Evolutionary conservation across 1,139 yeast genomes (phyloP), one percentile per base, ranked within the genome.

Genomic region (Lodderomyces theae): DNA sequence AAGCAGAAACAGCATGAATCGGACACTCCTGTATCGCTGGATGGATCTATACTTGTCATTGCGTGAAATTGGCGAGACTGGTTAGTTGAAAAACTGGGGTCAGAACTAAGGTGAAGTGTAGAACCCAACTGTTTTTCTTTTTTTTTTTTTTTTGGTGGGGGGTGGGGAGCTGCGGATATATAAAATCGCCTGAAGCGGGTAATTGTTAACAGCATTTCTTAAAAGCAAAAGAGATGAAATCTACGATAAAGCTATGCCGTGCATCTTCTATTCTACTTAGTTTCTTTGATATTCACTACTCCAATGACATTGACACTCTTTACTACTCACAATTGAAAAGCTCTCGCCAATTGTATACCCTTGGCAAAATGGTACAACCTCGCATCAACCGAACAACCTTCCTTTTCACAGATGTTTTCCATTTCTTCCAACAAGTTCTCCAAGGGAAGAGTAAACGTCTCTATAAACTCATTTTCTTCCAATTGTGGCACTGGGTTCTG

Each of bases 391-490:
- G 77, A 76, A 58, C 80, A 87, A 0, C 95, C 96, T 58, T 85
- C 75, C 3, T 60, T 54, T 25, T 69, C 46, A 43, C 61, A 75
- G 16, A 89, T 61, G 26, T 66, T 57, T 12, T 65, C 64, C 57
- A 90, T 60, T 30, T 69, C 74, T 16, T 68, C 70, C n/a, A 82
- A 77, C 42, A 90, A 74, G 21, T 68, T 60, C 13, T 65, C 61
- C 48, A 89, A 58, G 7, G 90, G 88, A 31, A 88, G 81, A 8
- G 63, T 70, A 54, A 89, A 85, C 10, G 87, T 81, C 51, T 88
- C 96, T 41, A 90, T 90, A 56, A 82, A 89, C 64, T 90, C 97
- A 40, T 82, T 84, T 6, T 87, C 96, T 63, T 90, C 97, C 49
- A 90, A 70, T 48, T 86, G 72, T 1, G 94, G 79, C 41, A 66